Conservation (phyloP, 345 rosid species). For the Camelina hispida region DNA sequence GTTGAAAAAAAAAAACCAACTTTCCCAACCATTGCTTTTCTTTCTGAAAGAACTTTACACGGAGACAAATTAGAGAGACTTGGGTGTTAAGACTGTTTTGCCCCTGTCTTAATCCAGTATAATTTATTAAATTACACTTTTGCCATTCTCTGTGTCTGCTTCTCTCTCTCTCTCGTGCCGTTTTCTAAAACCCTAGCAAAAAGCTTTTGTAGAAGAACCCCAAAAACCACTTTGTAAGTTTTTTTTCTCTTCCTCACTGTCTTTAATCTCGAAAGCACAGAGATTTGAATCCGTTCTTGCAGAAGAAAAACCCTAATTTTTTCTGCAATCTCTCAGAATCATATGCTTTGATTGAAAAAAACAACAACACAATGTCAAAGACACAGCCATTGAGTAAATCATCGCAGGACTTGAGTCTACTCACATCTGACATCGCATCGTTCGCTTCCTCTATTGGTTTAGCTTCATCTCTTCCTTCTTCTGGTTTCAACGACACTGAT, state of each 20-base stretch:
- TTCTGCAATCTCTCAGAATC: neutral
- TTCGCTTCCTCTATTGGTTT: conserved; percentile 85
- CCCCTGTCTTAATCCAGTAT: neutral
- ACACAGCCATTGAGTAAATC: conserved; percentile 44
- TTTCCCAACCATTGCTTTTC: too few relatives aligned
- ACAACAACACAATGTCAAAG: conserved; percentile 47
- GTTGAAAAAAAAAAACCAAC: too few relatives aligned
- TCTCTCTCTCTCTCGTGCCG: conserved; percentile 7
- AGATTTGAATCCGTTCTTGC: neutral
- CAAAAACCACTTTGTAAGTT: neutral
- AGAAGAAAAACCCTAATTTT: neutral
- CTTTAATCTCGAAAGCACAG: neutral
- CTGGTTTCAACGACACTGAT: conserved; percentile 77
- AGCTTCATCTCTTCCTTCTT: conserved; percentile 53
- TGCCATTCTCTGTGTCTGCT: neutral
- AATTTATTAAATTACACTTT: neutral
- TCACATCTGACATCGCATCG: conserved; percentile 76
- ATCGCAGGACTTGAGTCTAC: conserved; percentile 44
- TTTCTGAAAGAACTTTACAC: too few relatives aligned
- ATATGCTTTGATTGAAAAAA: neutral
- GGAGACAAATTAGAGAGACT: neutral
- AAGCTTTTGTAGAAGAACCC: neutral
- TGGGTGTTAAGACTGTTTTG: neutral
- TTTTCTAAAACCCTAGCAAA: conserved; percentile 39
- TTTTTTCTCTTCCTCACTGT: neutral